Evolutionary conservation across 371 early-diverging fungal genomes (phyloP).

Genomic region (Saksenaea oblongispora): DNA sequence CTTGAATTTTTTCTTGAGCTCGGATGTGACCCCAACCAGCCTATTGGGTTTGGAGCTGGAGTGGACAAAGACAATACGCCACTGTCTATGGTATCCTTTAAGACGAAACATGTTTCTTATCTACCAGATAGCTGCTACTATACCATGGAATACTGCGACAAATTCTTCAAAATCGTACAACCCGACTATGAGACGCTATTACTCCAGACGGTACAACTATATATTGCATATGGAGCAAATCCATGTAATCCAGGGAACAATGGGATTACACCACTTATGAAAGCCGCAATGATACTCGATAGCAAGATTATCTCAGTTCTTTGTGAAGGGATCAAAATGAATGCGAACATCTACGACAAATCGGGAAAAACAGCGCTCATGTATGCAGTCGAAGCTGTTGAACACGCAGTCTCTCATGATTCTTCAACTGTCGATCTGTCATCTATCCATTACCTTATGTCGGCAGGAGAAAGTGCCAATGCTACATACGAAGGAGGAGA

Average conservation of each 20-base stretch:
- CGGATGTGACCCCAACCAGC: conserved; percentile 34
- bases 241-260: conserved; percentile 29
- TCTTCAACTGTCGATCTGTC: not conserved
- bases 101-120: conserved; percentile 19
- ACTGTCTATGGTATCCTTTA: conserved; percentile 23
- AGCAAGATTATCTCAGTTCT: not conserved
- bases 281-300: conserved; percentile 9
- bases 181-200: conserved; percentile 27
- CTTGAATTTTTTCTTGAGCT: conserved; percentile 28
- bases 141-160: conserved; percentile 18
- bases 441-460: conserved; percentile 11
- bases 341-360: conserved; percentile 23
- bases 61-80: conserved; percentile 13
- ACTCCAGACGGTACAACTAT: conserved; percentile 17
- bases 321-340: not conserved
- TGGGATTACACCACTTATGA: conserved; percentile 29
- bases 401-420: not conserved
- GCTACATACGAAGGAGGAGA: conserved; percentile 18
- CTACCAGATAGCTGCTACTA: conserved; percentile 7
- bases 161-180: conserved; percentile 24
- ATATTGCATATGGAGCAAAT: conserved; percentile 35
- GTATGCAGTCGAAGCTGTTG: conserved; percentile 23
- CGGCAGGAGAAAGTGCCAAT: conserved; percentile 31
- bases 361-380: conserved; percentile 28
- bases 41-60: conserved; percentile 5